phyloP scores from a whole-genome alignment of 1,284 basidiomycete genomes.

The Rhizopogon hawkerae region DNA sequence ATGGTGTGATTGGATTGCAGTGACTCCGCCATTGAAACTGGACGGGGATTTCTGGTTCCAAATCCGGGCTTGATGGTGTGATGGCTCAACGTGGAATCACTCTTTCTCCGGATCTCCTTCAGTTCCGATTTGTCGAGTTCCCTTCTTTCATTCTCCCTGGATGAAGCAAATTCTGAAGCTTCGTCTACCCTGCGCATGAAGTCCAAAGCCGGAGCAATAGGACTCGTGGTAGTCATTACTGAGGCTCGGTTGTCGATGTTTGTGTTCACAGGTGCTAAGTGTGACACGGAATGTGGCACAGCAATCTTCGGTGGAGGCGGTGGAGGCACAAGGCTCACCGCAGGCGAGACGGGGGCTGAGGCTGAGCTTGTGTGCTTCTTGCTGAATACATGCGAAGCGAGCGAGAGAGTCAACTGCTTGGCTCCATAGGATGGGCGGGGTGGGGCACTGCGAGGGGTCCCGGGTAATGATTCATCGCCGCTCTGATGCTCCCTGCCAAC shows the following conservation, averaged over 20 bases:
- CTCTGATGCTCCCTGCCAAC: conserved; percentile 17
- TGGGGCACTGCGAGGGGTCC: conserved; percentile 19
- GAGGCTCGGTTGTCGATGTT: conserved; percentile 24
- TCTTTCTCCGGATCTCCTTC: conserved; percentile 64
- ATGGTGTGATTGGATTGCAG: conserved; percentile 63
- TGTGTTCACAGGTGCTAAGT: conserved; percentile 19
- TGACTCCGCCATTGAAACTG: conserved; percentile 67
- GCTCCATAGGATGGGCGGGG: conserved; percentile 19
- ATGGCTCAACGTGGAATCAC: conserved; percentile 67
- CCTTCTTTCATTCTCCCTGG: conserved; percentile 23
- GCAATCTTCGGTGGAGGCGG: conserved; percentile 32
- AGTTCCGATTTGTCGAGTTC: conserved; percentile 40
- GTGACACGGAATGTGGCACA: conserved; percentile 11
- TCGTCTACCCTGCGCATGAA: conserved; percentile 28
- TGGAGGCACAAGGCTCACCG: conserved; percentile 22
- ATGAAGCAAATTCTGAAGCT: conserved; percentile 13
- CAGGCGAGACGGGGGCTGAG: conserved; percentile 24
- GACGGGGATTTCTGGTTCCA: conserved; percentile 48
- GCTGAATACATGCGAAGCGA: conserved; percentile 37
- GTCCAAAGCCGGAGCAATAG: conserved; percentile 29
- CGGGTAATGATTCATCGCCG: conserved; percentile 15
- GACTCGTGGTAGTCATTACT: conserved; percentile 25
- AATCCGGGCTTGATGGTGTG: conserved; percentile 54
- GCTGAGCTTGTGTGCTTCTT: conserved; percentile 18
- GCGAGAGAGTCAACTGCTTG: conserved; percentile 30